phyloP scores from a whole-genome alignment of 257 asterid genomes.

The Solanum ahanhuiri region DNA sequence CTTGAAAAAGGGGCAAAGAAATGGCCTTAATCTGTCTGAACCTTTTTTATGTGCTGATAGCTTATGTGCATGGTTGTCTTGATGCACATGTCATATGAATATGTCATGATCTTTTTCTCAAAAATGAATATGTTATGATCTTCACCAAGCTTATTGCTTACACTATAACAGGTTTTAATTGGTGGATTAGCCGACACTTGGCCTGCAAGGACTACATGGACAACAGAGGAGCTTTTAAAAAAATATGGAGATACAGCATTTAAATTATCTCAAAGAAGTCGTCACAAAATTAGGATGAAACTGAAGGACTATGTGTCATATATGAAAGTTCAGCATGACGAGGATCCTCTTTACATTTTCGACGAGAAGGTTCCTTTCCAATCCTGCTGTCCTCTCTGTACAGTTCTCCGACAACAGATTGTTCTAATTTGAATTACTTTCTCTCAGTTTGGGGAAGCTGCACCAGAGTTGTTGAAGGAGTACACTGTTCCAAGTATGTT shows the following conservation, averaged over 20 bases:
- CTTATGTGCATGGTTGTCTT: background rate
- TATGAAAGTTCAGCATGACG: conserved; percentile 81
- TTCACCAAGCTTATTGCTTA: conserved; percentile 8
- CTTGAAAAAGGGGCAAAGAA: background rate
- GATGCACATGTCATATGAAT: conserved; percentile 1
- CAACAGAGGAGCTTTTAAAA: conserved; percentile 48
- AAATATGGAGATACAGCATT: conserved; percentile 62
- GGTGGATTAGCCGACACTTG: conserved; percentile 77
- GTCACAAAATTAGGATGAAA: conserved; percentile 60
- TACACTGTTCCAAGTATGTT: conserved; percentile 74
- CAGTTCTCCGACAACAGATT: conserved; percentile 8
- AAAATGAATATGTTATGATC: background rate
- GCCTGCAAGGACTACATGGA: conserved; percentile 85
- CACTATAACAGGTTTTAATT: conserved; percentile 54
- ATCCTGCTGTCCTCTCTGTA: conserved; percentile 5
- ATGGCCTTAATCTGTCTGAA: background rate
- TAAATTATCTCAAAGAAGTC: conserved; percentile 75
- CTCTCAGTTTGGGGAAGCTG: conserved; percentile 80
- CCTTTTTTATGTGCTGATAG: background rate
- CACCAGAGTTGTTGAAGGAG: conserved; percentile 70
- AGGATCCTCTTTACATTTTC: conserved; percentile 93
- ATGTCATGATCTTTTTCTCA: background rate
- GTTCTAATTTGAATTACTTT: conserved; percentile 4
- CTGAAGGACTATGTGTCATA: conserved; percentile 76
- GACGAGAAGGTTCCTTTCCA: conserved; percentile 61